These are phyloP conservation scores for Bromus sterilis DNA, from an alignment of 176 grass and related monocot species.

Conservation along the genomic window DNA sequence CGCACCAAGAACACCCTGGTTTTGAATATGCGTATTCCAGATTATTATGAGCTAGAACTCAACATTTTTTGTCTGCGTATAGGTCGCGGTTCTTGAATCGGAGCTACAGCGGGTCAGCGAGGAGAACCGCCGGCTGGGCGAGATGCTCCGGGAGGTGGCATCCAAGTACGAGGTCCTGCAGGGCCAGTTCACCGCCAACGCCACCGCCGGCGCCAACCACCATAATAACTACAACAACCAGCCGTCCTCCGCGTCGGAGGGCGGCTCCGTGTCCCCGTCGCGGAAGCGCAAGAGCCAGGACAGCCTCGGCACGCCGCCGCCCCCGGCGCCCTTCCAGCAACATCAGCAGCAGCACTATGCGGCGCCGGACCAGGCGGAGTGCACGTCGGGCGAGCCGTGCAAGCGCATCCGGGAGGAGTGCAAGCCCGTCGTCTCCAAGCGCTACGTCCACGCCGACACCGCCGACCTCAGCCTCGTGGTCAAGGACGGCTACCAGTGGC, in stretches of 20 bases:
- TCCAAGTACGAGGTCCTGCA: slow-evolving; percentile 47
- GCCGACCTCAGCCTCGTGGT: slow-evolving; percentile 69
- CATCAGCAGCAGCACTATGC: too few relatives aligned
- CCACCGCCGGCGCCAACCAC: neutral
- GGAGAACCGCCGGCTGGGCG: slow-evolving; percentile 62
- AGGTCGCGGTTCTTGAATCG: slow-evolving; percentile 37
- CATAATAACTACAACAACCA: neutral
- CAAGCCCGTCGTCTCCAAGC: slow-evolving; percentile 49
- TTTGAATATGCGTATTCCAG: neutral
- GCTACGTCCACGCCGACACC: slow-evolving; percentile 56
- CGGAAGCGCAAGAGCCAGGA: slow-evolving; percentile 68
- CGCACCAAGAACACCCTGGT: neutral
- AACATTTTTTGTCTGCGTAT: neutral
- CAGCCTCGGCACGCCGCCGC: slow-evolving; percentile 37
- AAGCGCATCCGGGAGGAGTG: slow-evolving; percentile 39
- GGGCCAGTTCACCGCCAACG: slow-evolving; percentile 43
- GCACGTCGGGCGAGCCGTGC: slow-evolving; percentile 58
- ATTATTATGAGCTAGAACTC: neutral
- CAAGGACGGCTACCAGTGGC: slow-evolving; percentile 88
- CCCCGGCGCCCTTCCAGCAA: too few relatives aligned
- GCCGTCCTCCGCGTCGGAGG: slow-evolving; percentile 55
- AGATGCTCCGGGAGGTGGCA: slow-evolving; percentile 36
- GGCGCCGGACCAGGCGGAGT: slow-evolving; percentile 21
- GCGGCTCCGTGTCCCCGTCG: slow-evolving; percentile 56
- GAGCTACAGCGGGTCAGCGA: slow-evolving; percentile 53